Base-by-base conservation (phyloP, 1,139 yeast genomes). In the Candida buenavistaensis region DNA sequence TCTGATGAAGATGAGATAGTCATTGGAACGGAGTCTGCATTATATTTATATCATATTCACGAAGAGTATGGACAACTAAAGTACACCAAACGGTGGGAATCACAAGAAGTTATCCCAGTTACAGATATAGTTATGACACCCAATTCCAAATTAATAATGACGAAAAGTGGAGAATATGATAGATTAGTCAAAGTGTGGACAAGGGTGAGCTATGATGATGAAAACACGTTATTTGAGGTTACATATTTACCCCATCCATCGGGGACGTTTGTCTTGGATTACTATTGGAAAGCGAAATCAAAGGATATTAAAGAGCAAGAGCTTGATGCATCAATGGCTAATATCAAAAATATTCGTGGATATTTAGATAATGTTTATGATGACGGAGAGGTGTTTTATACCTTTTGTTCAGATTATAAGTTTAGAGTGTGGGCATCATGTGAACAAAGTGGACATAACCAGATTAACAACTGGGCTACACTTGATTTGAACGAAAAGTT, bases 101-200 rank as follows among this genome's bases (percentile, higher is more conserved):
- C 70, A 40, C 45, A 49, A 5, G 85, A 80, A 45, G 74, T 89
- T 0, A 67, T 67, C 26, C 81, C 87, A 0, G 78, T 81, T 0
- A 69, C 72, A 35, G 53, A 62, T 32, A 72, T 80, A 5, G 62
- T 65, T 24, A 75, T 82, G 28, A 78, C 94, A 0, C 78, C 75
- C 15, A 82, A 82, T 45, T 78, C 88, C 0, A 75, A 75, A 39
- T 65, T 81, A 32, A 77, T 90, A 16, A 82, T 90, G 3, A 50
- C 62, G 10, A 73, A 83, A 33, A 70, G 77, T 30, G 80, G 82
- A 0, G 62, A 62, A 30, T 76, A 72, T 51, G 96, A 87, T 52
- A 66, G 72, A 32, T 62, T 82, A 10, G 79, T 86, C 22, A 87
- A 86, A 52, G 70, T 89, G 4, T 90, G 96, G 96, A 72, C 81